Evolutionary conservation across 495 filamentous ascomycete genomes (phyloP), one percentile per base, ranked within the genome.

Genomic region (Aspergillus leporis): DNA sequence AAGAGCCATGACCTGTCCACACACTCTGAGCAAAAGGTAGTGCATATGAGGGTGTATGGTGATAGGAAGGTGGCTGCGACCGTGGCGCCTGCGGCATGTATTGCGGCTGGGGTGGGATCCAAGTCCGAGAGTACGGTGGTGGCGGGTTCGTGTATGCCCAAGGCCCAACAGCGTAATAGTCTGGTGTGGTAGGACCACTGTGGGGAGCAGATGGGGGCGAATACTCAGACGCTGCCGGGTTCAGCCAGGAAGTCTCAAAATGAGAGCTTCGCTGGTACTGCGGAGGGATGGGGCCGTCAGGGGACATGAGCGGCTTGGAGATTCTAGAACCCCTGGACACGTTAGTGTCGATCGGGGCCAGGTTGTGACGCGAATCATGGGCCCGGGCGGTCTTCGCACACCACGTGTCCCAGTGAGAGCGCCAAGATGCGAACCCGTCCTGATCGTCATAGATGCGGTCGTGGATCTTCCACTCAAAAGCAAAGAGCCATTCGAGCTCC

Each of bases 401-500:
- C 85, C 89, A 97, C 34, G 83, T 85, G 41, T 90, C 78, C 95
- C 95, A 99, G 76, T 87, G 91, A 51, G 82, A 78, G 53, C 87
- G 79, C 91, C 93, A 97, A 14, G 88, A 84, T 22, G 82, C 78
- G 71, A 94, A 96, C 30, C 93, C 93, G 64, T 80, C 78, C 60
- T 92, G 85, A 54, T 87, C 86, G 65, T 89, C 84, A 58, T 90
- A 83, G 36, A 91, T 88, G 63, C 95, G 90, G 64, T 93, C 87
- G 70, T 97, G 94, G 66, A 99, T 85, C 59, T 87, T 84, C 89
- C 90, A 98, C 52, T 83, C 79, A 57, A 96, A 96, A 23, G 87
- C 88, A 46, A 81, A 79, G 25, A 99, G 81, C 94, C 94, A 99
- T 66, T 97, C 90, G 64, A 87, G 84, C 77, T 99, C 94, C 77